Conservation (phyloP, 2,329 filamentous ascomycete genomes). For the Aureobasidium sp. region DNA sequence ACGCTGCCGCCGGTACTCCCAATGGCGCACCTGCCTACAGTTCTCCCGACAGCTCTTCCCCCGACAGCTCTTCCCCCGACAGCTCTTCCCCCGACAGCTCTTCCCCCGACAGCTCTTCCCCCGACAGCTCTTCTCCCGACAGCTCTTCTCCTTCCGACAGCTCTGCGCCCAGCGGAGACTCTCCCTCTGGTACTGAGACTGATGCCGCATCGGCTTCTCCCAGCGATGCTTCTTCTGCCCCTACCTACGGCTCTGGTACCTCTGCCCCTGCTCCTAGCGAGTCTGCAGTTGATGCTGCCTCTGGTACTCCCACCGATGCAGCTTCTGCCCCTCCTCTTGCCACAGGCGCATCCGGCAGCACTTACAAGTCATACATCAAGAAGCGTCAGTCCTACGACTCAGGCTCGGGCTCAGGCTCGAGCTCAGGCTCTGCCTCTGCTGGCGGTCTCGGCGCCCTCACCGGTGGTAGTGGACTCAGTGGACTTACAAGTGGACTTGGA, state of each 20-base stretch:
- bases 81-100: neutral
- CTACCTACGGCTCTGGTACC: neutral
- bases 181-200: neutral
- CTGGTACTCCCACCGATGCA: neutral
- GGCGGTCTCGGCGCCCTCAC: neutral
- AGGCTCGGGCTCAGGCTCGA: neutral
- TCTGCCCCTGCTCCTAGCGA: neutral
- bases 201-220: neutral
- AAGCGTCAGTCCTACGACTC: neutral
- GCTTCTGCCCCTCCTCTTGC: conserved; percentile 2
- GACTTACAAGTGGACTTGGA: neutral
- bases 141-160: neutral
- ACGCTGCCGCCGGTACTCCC: neutral
- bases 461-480: neutral
- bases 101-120: neutral
- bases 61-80: neutral
- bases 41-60: neutral
- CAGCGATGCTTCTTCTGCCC: neutral
- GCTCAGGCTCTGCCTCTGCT: neutral
- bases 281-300: conserved; percentile 1
- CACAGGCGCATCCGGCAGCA: conserved; percentile 4
- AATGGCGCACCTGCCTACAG: neutral
- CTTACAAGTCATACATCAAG: conserved; percentile 10
- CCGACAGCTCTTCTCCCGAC: neutral
- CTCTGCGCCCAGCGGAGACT: neutral